Base-by-base conservation (phyloP, 345 rosid genomes). In the Linum trigynum region DNA sequence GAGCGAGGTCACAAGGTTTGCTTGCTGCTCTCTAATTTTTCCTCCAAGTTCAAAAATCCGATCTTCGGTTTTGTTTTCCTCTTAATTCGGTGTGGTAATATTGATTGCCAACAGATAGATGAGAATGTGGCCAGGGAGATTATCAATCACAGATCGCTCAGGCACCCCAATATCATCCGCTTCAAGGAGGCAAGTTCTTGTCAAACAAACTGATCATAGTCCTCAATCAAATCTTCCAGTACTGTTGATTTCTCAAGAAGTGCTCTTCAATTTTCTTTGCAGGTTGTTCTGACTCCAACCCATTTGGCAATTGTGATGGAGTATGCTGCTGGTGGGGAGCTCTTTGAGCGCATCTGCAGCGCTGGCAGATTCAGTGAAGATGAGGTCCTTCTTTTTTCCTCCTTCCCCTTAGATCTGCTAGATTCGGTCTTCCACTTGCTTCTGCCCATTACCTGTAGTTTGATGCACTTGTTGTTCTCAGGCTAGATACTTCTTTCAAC, bases 61-160 rank as follows among this genome's bases (percentile, higher is more conserved):
- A 9, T 48, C 14, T 3, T 2, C 9, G 15, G 53, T 9, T 48
- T 9, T 15, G 0, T 23, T 1, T 23, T 23, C 32, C 1, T 3
- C 14, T 15, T 48, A 3, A 48, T 59, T 59, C 39, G 32, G 37
- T 36, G 12, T 39, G 32, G n/a, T 15, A 8, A 8, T 23, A n/a
- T 61, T 10, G 14, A 32, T 36, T 4, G 35, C 6, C 3, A 14
- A 41, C 65, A 62, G 65, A 62, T 62, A 12, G 65, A 62, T 62
- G 65, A 62, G 65, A 62, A 62, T 40, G 65, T 62, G 50, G 65
- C 65, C 3, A 62, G 65, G 50, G 65, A 62, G 65, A 62, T 62
- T 40, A 62, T 62, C n/a, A 62, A 62, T 41, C 65, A 62, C 43
- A 62, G 65, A 62, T 62, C 65, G 17, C 51, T 62, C 7, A 62